Base-by-base conservation (phyloP, 345 rosid species). In the Luvunga scandens region DNA sequence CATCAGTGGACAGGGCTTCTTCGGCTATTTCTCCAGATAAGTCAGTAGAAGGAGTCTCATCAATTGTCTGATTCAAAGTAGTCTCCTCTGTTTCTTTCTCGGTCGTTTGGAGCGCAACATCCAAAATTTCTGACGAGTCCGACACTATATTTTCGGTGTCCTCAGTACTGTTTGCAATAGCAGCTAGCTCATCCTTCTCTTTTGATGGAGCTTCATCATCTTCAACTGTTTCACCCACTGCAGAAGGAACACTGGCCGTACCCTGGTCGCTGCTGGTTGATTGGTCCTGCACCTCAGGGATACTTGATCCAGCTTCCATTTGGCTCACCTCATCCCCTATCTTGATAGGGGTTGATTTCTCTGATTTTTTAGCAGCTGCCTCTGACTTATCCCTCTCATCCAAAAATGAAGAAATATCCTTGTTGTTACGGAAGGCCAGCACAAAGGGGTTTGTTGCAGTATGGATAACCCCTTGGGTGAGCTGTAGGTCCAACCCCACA, bases 381-480 rank as follows among this genome's bases (percentile, higher is more conserved):
- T 79, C 84, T 61, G 68, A 71, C 65, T 86, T 87, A 78, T 89
- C 92, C 86, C 91, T 88, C 79, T 87, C 86, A 53, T 93, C 92
- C 85, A 95, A 84, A 88, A 90, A 91, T 21, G 92, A 77, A 66
- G 98, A 84, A 59, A 92, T 90, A 48, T 92, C 97, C 84, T 87
- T 83, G 78, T 92, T 93, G 75, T 90, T 80, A 56, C 88, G 91
- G 83, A 93, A 93, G 25, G 97, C 98, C 79, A 91, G 75, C 69
- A 87, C 77, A 84, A 93, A 93, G 2, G 99, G 94, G 80, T 93
- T 95, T 6, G 96, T 86, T 39, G 95, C 93, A 24, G 83, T 71
- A 70, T 92, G 88, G 79, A 90, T 87, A 78, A 88, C 90, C 5
- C 93, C 92, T 80, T 89, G 91, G 76, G 61, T 81, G 27, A 87